Conservation (phyloP, 257 asterid species). For the Solanum phureja region DNA sequence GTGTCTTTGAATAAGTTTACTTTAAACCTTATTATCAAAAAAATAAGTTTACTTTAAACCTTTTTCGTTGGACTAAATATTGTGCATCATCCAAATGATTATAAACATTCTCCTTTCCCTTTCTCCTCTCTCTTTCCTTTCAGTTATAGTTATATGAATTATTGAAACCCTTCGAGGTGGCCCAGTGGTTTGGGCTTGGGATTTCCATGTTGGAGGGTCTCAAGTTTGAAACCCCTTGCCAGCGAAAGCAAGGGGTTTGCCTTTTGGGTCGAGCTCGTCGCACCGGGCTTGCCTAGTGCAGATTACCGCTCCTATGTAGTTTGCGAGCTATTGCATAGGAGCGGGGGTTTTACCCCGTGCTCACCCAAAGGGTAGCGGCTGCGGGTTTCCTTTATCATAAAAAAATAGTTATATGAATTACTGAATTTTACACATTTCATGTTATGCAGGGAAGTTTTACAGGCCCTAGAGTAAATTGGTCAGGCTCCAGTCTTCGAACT, state of each 20-base stretch:
- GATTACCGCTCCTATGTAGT: not conserved
- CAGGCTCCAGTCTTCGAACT: constrained; percentile 93
- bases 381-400: not conserved
- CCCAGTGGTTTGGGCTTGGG: not conserved
- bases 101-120: not conserved
- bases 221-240: not conserved
- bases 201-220: not conserved
- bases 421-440: not conserved
- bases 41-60: not conserved
- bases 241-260: not conserved
- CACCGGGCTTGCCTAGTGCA: not conserved
- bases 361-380: not conserved
- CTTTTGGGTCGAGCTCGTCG: not conserved
- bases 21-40: not conserved
- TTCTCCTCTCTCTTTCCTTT: not conserved
- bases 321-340: not conserved
- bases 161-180: not conserved
- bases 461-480: constrained; percentile 96
- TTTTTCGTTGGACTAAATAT: not conserved
- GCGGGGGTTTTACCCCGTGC: not conserved
- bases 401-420: not conserved
- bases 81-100: not conserved
- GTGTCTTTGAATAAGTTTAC: not conserved
- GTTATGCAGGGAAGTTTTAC: constrained; percentile 89
- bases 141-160: not conserved